Conservation (phyloP, 2,329 filamentous ascomycete genomes). For the Pseudogymnoascus sp. region DNA sequence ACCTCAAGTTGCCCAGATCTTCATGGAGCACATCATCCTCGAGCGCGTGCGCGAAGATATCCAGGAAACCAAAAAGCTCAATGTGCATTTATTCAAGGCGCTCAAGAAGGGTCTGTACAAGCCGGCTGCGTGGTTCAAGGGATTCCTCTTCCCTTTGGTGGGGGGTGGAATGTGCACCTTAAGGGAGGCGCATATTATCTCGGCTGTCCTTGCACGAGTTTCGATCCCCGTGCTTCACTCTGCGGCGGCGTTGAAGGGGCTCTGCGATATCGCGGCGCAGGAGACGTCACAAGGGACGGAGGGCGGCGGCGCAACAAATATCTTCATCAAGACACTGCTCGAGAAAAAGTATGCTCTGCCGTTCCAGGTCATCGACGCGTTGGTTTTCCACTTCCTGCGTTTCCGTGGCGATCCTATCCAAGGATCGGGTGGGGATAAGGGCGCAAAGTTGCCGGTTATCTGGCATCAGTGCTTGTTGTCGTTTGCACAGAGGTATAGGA, state of each 20-base stretch:
- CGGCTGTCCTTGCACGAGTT: conserved; percentile 73
- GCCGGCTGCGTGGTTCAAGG: conserved; percentile 93
- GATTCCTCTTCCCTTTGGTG: conserved; percentile 84
- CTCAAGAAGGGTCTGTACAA: conserved; percentile 92
- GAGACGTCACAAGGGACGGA: conserved; percentile 77
- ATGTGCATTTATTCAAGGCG: conserved; percentile 88
- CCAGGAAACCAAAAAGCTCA: conserved; percentile 86
- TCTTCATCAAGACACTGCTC: conserved; percentile 85
- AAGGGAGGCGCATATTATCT: conserved; percentile 85
- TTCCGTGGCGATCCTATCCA: conserved; percentile 64
- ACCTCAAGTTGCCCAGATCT: conserved; percentile 70
- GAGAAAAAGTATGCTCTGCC: conserved; percentile 97
- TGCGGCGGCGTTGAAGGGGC: conserved; percentile 77
- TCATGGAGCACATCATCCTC: conserved; percentile 78
- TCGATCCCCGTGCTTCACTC: conserved; percentile 88
- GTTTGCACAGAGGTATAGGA: conserved; percentile 89
- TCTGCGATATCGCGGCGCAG: conserved; percentile 90
- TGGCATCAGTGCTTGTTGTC: conserved; percentile 93
- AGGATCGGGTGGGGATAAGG: conserved; percentile 37
- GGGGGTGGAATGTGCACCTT: conserved; percentile 80
- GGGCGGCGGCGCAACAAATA: conserved; percentile 83
- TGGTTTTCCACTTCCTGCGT: conserved; percentile 94
- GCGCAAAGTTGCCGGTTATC: conserved; percentile 73
- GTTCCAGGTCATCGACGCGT: conserved; percentile 84
- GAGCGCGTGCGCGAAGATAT: conserved; percentile 92